Conservation (phyloP, 1,139 yeast genomes). For the Arxiozyma slooffiae region DNA sequence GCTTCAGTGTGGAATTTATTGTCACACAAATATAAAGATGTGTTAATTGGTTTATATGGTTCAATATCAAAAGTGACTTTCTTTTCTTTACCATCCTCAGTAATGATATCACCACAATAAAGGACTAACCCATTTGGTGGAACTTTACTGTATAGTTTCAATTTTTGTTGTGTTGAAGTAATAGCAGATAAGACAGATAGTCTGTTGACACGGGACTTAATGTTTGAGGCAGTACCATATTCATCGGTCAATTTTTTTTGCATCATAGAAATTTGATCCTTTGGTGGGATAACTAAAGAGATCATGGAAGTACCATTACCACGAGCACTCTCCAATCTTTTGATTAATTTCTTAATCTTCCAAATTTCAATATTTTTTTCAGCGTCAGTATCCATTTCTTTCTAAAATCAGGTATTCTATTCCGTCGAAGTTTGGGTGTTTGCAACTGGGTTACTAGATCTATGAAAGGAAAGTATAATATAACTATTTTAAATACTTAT, state of each 20-base stretch:
- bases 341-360: conserved; percentile 92
- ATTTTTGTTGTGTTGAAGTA: conserved; percentile 93
- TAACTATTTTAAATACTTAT: too few relatives aligned
- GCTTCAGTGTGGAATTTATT: conserved; percentile 98
- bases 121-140: conserved; percentile 92
- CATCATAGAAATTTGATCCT: conserved; percentile 78
- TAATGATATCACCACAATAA: conserved; percentile 96
- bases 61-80: conserved; percentile 91
- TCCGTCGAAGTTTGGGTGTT: not conserved
- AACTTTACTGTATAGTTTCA: conserved; percentile 77
- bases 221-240: conserved; percentile 96
- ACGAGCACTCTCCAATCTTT: conserved; percentile 77
- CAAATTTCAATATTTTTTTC: conserved; percentile 97
- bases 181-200: conserved; percentile 90
- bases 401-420: not conserved
- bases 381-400: conserved; percentile 49
- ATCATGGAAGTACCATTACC: conserved; percentile 99
- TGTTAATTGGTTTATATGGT: conserved; percentile 96
- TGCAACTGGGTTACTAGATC: not conserved
- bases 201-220: conserved; percentile 94
- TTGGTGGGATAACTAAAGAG: conserved; percentile 89
- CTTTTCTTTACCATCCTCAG: conserved; percentile 95
- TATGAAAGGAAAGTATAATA: too few relatives aligned
- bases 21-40: conserved; percentile 90
- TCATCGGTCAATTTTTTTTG: conserved; percentile 95